Conservation (phyloP, 495 filamentous ascomycete species). For the Beverwykella pulmonaria region DNA sequence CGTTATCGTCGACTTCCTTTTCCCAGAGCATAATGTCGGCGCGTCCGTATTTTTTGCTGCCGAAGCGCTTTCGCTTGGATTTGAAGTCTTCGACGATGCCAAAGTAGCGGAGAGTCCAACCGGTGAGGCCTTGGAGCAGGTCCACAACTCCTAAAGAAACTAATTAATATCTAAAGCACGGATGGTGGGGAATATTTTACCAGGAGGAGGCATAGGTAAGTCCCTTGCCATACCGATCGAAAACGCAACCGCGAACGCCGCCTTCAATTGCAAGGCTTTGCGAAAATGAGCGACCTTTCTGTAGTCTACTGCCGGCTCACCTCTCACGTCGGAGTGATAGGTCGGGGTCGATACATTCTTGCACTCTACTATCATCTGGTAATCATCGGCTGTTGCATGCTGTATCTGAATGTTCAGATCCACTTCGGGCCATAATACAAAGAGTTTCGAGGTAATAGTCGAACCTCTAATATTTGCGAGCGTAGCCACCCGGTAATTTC, state of each 20-base stretch:
- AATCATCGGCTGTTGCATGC: background rate
- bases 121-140: conserved; percentile 21
- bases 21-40: conserved; percentile 31
- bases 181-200: background rate
- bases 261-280: conserved; percentile 13
- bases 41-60: conserved; percentile 10
- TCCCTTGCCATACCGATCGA: conserved; percentile 2
- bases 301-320: conserved; percentile 11
- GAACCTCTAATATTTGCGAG: background rate
- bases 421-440: conserved; percentile 17
- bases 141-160: conserved; percentile 13
- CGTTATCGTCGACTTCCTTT: conserved; percentile 1
- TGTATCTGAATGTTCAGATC: conserved; percentile 17
- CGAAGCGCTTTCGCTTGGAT: conserved; percentile 12
- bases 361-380: conserved; percentile 7
- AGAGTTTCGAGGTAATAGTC: conserved; percentile 15
- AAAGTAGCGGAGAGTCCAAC: conserved; percentile 28
- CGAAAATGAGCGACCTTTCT: conserved; percentile 11
- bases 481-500: conserved; percentile 10
- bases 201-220: conserved; percentile 10
- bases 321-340: conserved; percentile 17
- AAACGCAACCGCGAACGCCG: conserved; percentile 13
- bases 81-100: conserved; percentile 3
- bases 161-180: background rate
- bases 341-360: conserved; percentile 16